Evolutionary conservation across 2,329 filamentous ascomycete genomes (phyloP), one percentile per base, ranked within the genome.

Genomic region (Paecilomyces variotii): DNA sequence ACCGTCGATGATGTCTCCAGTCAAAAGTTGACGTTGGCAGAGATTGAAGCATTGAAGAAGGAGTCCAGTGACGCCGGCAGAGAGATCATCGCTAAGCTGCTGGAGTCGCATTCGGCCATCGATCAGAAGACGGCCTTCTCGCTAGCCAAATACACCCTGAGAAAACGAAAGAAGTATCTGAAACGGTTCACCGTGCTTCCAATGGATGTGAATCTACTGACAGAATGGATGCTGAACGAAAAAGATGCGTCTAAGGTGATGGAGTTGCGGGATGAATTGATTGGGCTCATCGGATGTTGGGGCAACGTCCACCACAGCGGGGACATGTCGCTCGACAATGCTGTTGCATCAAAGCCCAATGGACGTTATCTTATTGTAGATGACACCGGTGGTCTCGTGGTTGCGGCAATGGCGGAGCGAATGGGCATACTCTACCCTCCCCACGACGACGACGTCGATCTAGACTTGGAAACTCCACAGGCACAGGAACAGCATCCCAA

Each of bases 91-190:
- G 87, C 90, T n/a, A 96, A 92, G 75, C 85, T 99, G 27, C 84
- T 99, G 74, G 82, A 91, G 30, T 94, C 91, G 51, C 94, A 99
- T 74, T 87, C 89, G 19, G 89, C 88, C 1, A 82, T 99, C 51
- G 91, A 96, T 65, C 89, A 97, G 77, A 99, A 99, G 80, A 97
- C 94, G 0, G 82, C 86, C 0, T 99, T 95, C 69, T 95, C 91
- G 2, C 79, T 97, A 59, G 92, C 93, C 51, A 99, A 99, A 74
- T 99, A 99, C 76, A 96, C 94, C 68, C 79, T 97, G 19, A 82
- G 96, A 53, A 99, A 99, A 78, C 88, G 90, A 63, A 92, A 87
- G 71, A 99, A 99, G 75, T 97, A 96, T 72, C 83, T 97, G 63
- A 87, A 89, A 67, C 82, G 91, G 11, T 97, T 99, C 69, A 90